Evolutionary conservation across 2,329 filamentous ascomycete species (phyloP).

Genomic region (Neospermospora avenae): DNA sequence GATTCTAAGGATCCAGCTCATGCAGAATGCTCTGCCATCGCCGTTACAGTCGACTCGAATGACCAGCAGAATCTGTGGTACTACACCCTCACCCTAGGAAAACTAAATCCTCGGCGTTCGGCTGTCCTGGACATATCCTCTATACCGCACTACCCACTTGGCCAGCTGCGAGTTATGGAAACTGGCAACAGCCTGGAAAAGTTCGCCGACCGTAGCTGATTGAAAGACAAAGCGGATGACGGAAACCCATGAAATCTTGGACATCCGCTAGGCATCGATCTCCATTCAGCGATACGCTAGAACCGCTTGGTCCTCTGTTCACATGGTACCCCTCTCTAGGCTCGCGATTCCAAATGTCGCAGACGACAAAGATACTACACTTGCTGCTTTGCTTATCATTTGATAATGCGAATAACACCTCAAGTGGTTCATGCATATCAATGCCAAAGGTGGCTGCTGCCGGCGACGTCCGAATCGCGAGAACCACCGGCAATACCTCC

Average conservation of each 20-base stretch:
- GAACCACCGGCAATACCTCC: not conserved
- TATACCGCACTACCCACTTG: not conserved
- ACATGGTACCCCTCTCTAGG: not conserved
- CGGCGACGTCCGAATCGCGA: not conserved
- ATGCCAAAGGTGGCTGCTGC: not conserved
- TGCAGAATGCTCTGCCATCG: not conserved
- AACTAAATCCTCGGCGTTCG: not conserved
- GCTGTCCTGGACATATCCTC: conserved; percentile 2
- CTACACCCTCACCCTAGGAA: not conserved
- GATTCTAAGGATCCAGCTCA: not conserved
- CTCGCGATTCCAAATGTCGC: not conserved
- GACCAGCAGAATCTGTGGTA: not conserved
- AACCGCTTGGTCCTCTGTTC: conserved; percentile 1
- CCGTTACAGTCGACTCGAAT: not conserved
- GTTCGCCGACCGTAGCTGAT: not conserved
- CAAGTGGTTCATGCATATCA: not conserved
- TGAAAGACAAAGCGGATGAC: not conserved
- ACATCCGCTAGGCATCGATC: not conserved
- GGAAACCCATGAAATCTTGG: not conserved
- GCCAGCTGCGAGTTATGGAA: not conserved
- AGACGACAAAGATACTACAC: not conserved
- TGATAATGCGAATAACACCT: conserved; percentile 1
- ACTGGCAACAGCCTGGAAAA: not conserved
- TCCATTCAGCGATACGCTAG: not conserved
- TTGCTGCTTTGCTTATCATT: not conserved